phyloP scores from a whole-genome alignment of 352 stramenopile species.

The Albugo laibachii region DNA sequence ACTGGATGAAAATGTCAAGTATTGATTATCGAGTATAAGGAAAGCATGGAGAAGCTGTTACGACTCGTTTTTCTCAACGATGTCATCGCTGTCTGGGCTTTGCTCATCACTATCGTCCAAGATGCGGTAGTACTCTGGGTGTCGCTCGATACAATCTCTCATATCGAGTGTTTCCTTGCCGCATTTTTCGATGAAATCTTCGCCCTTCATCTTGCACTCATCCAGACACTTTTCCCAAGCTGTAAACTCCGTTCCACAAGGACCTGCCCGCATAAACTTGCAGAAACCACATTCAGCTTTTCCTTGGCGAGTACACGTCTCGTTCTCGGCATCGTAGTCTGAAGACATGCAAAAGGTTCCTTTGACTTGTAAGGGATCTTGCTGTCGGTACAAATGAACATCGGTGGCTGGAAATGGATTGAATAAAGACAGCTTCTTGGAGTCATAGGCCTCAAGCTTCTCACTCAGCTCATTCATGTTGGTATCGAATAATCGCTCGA shows the following conservation, averaged over 20 bases:
- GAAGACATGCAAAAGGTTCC: conserved; percentile 52
- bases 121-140: conserved; percentile 79
- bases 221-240: conserved; percentile 72
- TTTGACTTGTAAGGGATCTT: conserved; percentile 16
- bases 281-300: conserved; percentile 79
- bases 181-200: conserved; percentile 69
- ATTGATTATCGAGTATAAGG: too few species aligned
- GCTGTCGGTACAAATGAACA: conserved; percentile 16
- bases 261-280: conserved; percentile 81
- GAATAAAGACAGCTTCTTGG: conserved; percentile 49
- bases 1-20: too few species aligned
- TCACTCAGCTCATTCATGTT: conserved; percentile 20
- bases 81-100: conserved; percentile 7
- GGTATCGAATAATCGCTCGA: conserved; percentile 26
- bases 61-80: not conserved
- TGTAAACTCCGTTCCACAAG: conserved; percentile 58
- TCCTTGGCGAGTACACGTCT: conserved; percentile 20
- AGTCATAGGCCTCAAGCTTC: conserved; percentile 49
- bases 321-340: conserved; percentile 28
- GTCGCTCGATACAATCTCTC: conserved; percentile 70
- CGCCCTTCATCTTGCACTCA: conserved; percentile 36
- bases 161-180: conserved; percentile 48
- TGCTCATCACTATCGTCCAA: conserved; percentile 39
- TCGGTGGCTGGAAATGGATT: conserved; percentile 45
- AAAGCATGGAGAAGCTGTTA: too few species aligned